Base-by-base conservation (phyloP, 1,284 basidiomycete genomes). In the Naganishia sp. region DNA sequence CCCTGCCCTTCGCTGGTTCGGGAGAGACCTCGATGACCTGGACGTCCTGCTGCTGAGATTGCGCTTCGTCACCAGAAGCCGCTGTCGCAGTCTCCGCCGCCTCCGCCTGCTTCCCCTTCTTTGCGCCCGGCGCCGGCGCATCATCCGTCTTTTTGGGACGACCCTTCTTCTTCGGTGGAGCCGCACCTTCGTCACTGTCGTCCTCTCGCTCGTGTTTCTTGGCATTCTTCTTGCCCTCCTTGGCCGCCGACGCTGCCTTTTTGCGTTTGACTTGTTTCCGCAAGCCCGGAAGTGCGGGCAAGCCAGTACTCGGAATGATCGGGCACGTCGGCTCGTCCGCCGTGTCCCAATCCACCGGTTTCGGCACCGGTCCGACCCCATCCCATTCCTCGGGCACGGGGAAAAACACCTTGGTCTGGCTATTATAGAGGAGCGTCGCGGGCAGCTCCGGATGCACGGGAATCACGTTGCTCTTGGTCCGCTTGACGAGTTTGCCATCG, bases 331-430 rank as follows among this genome's bases (percentile, higher is more conserved):
- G 65, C 45, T 54, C 54, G 16, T 43, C 64, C 3, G 45, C 46
- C 18, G 65, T 63, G 15, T 69, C 55, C 68, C 68, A 69, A 23
- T 64, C 50, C 6, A 61, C 33, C 16, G 68, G 68, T 16, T 42
- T 28, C 10, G 23, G 15, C 7, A 69, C 10, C n/a, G 60, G 68
- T 6, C 65, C 55, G 0, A 33, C 42, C 1, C 61, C 64, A 6
- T 44, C 39, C 42, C 50, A 55, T 23, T 39, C 45, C 11, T 49
- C 45, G 10, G 68, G 59, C 15, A 66, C 25, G 11, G 55, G 45
- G 52, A 66, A 69, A 21, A 69, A 66, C n/a, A 66, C 56, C 39
- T 53, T 50, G 42, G 64, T 69, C 23, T 45, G 36, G 49, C 52
- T 55, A 45, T 69, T 69, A 44, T 59, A 69, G 18, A 69, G 59